Percentiles rank a stretch among this genome's conserved stretches.
Evolutionary conservation across 1,139 yeast species (phyloP).

Genomic region (Yamadazyma siamensis): DNA sequence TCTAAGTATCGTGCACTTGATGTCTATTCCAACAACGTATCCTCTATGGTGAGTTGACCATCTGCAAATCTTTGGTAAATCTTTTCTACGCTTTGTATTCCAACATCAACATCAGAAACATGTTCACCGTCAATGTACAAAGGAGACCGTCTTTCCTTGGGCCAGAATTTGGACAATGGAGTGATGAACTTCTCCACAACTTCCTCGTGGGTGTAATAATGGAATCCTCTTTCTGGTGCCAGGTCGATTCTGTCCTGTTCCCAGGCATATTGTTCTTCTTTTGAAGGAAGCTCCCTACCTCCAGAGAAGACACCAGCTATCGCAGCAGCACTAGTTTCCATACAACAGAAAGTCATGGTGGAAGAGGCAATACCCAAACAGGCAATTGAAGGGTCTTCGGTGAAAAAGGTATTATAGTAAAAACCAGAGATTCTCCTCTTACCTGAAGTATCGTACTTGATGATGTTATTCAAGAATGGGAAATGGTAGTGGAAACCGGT

Average conservation of each 20-base stretch:
- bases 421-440: conserved; percentile 33
- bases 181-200: conserved; percentile 23
- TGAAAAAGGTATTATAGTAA: conserved; percentile 35
- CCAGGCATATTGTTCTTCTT: conserved; percentile 29
- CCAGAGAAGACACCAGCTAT: conserved; percentile 48
- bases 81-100: conserved; percentile 19
- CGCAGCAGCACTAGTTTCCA: conserved; percentile 43
- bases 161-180: conserved; percentile 17
- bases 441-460: conserved; percentile 23
- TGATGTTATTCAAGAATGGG: conserved; percentile 26
- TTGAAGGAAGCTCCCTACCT: conserved; percentile 22
- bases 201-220: conserved; percentile 20
- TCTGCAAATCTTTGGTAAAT: conserved; percentile 24
- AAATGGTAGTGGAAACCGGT: conserved; percentile 39
- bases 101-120: conserved; percentile 23
- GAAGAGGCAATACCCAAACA: conserved; percentile 39
- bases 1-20: too few relatives aligned
- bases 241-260: conserved; percentile 16
- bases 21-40: conserved; percentile 8
- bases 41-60: conserved; percentile 9
- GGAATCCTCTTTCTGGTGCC: conserved; percentile 13
- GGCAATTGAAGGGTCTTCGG: conserved; percentile 41
- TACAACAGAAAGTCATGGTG: conserved; percentile 38
- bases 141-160: conserved; percentile 25
- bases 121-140: conserved; percentile 21